These are phyloP conservation scores for Aspergillus hiratsukae DNA, from an alignment of 2,329 filamentous ascomycete genomes.

Conservation along the genomic window DNA sequence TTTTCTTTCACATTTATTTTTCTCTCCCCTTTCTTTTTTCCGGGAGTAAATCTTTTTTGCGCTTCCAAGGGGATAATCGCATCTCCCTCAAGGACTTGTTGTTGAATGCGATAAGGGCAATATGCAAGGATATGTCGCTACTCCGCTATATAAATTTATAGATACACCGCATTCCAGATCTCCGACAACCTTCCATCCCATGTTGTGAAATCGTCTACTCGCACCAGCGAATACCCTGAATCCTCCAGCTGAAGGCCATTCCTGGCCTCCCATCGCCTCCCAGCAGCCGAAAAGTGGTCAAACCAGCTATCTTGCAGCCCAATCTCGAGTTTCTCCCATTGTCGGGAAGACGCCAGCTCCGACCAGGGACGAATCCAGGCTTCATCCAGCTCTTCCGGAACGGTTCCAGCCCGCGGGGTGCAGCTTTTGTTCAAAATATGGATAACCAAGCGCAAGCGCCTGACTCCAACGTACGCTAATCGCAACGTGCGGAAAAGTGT, in stretches of 20 bases:
- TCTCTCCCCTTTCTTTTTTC: neutral
- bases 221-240: neutral
- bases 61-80: too few relatives aligned
- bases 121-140: neutral
- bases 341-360: slow-evolving; percentile 1
- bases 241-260: neutral
- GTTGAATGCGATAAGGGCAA: neutral
- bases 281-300: neutral
- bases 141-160: neutral
- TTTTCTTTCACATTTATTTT: neutral
- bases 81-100: neutral
- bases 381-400: slow-evolving; percentile 1
- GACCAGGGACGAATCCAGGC: slow-evolving; percentile 3
- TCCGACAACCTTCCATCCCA: slow-evolving; percentile 4
- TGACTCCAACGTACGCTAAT: neutral
- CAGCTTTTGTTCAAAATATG: slow-evolving; percentile 2
- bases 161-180: slow-evolving; percentile 1
- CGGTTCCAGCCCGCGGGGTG: slow-evolving; percentile 1
- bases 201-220: slow-evolving; percentile 3
- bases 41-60: too few relatives aligned
- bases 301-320: slow-evolving; percentile 3
- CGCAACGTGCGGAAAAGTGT: slow-evolving; percentile 1
- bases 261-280: neutral
- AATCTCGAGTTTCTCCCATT: slow-evolving; percentile 1
- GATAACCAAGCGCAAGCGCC: neutral